phyloP scores from a whole-genome alignment of 805 yeast genomes.

The Wickerhamiella lipophila region DNA sequence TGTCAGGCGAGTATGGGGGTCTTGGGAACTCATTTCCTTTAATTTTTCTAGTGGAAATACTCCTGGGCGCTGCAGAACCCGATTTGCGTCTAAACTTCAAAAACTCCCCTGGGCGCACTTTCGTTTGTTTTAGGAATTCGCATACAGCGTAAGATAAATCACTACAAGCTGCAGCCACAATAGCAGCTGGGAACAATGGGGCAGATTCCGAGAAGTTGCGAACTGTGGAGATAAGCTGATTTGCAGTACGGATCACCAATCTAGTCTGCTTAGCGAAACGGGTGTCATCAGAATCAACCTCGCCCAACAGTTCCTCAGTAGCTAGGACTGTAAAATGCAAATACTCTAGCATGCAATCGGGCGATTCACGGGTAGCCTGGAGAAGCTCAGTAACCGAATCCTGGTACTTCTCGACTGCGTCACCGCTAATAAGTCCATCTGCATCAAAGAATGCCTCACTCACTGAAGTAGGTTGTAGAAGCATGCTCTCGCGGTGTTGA shows the following conservation, averaged over 20 bases:
- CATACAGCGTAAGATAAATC: slow-evolving; percentile 53
- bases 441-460: slow-evolving; percentile 11
- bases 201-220: slow-evolving; percentile 58
- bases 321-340: slow-evolving; percentile 16
- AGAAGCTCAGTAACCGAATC: slow-evolving; percentile 27
- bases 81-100: background rate
- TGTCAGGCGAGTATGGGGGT: background rate
- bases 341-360: slow-evolving; percentile 17
- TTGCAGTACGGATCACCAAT: slow-evolving; percentile 50
- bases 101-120: slow-evolving; percentile 7
- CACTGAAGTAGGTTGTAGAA: background rate
- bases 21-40: background rate
- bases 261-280: slow-evolving; percentile 12
- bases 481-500: slow-evolving; percentile 1
- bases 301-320: slow-evolving; percentile 24
- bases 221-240: slow-evolving; percentile 64
- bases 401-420: slow-evolving; percentile 25
- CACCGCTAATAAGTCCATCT: slow-evolving; percentile 24
- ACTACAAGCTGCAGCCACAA: slow-evolving; percentile 62
- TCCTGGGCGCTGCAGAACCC: background rate
- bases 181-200: slow-evolving; percentile 51
- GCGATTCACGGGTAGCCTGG: slow-evolving; percentile 23
- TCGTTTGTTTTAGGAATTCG: slow-evolving; percentile 23
- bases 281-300: slow-evolving; percentile 16
- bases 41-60: background rate